A percentile compares a stretch with the other conserved stretches of the same genome.
These are phyloP conservation scores for Candolleomyces aberdarensis DNA, from an alignment of 768 basidiomycete genomes.

Conservation along the genomic window DNA sequence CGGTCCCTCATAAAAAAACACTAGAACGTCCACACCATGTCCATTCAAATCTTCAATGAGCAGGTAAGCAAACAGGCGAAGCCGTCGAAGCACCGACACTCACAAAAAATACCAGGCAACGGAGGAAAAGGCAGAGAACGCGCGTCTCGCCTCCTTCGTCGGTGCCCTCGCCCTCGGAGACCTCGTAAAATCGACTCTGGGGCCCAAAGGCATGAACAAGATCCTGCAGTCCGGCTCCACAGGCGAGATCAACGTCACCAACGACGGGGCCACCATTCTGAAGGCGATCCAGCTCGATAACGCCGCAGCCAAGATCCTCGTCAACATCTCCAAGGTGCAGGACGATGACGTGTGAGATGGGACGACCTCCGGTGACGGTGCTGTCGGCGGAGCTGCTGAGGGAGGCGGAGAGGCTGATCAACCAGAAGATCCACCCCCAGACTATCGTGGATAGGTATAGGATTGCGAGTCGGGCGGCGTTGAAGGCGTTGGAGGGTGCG, in stretches of 20 bases:
- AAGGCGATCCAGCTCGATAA: slow-evolving; percentile 98
- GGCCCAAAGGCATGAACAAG: slow-evolving; percentile 99
- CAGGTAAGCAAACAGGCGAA: not conserved
- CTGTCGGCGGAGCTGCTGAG: slow-evolving; percentile 89
- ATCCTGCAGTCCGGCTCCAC: slow-evolving; percentile 90
- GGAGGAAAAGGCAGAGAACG: slow-evolving; percentile 45
- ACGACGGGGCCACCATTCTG: slow-evolving; percentile 98
- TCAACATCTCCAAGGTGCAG: slow-evolving; percentile 99
- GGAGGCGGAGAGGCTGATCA: slow-evolving; percentile 94
- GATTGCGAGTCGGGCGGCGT: slow-evolving; percentile 82
- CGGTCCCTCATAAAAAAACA: no score
- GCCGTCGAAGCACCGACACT: not conserved
- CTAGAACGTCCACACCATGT: slow-evolving; percentile 1
- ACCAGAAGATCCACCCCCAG: slow-evolving; percentile 93
- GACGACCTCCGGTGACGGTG: slow-evolving; percentile 88
- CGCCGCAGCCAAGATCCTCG: slow-evolving; percentile 97
- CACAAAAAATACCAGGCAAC: slow-evolving; percentile 5
- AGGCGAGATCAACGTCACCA: slow-evolving; percentile 94
- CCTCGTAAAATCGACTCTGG: slow-evolving; percentile 97
- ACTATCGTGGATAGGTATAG: slow-evolving; percentile 97
- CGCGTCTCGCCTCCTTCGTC: slow-evolving; percentile 96
- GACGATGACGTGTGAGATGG: slow-evolving; percentile 99
- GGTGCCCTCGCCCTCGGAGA: slow-evolving; percentile 97
- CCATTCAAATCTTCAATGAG: slow-evolving; percentile 9
- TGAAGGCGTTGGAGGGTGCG: slow-evolving; percentile 78